phyloP scores from a whole-genome alignment of 2,329 filamentous ascomycete species.

The Ophiocordyceps camponoti-leonardi region DNA sequence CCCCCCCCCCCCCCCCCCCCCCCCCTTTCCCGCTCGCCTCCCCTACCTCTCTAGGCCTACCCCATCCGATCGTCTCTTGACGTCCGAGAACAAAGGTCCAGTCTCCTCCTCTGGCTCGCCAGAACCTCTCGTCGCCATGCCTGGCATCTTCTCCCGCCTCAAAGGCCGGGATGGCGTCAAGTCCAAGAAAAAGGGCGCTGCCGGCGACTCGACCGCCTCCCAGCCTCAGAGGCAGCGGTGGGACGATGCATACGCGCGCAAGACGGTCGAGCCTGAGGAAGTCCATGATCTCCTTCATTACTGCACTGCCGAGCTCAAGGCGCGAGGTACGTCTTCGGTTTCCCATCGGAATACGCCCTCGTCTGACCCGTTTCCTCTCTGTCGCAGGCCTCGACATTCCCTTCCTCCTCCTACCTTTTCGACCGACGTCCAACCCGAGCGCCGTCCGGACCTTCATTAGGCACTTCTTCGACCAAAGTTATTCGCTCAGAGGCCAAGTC shows the following conservation, averaged over 20 bases:
- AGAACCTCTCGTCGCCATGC: slow-evolving; percentile 22
- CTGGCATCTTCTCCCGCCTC: slow-evolving; percentile 44
- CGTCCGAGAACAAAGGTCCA: background rate
- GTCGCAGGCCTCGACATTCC: slow-evolving; percentile 65
- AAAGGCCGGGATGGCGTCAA: slow-evolving; percentile 58
- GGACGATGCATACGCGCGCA: slow-evolving; percentile 77
- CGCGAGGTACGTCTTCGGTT: slow-evolving; percentile 52
- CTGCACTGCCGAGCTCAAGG: slow-evolving; percentile 85
- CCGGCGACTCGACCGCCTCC: slow-evolving; percentile 30
- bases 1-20: too few species aligned
- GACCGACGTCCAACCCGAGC: slow-evolving; percentile 81
- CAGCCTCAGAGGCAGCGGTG: slow-evolving; percentile 56
- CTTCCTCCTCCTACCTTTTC: slow-evolving; percentile 86
- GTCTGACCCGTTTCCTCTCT: slow-evolving; percentile 1
- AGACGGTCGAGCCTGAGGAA: slow-evolving; percentile 72
- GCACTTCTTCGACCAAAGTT: slow-evolving; percentile 67
- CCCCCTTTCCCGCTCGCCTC: background rate
- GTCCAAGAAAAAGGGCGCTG: slow-evolving; percentile 47
- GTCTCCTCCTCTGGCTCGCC: background rate
- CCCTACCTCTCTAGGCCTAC: background rate
- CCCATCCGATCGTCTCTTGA: background rate
- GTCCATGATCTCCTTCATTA: slow-evolving; percentile 71
- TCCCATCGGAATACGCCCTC: background rate
- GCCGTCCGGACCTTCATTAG: slow-evolving; percentile 83
- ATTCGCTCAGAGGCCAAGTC: slow-evolving; percentile 48